Conservation (phyloP, 2,329 filamentous ascomycete species). For the Colletotrichum echinochloae region DNA sequence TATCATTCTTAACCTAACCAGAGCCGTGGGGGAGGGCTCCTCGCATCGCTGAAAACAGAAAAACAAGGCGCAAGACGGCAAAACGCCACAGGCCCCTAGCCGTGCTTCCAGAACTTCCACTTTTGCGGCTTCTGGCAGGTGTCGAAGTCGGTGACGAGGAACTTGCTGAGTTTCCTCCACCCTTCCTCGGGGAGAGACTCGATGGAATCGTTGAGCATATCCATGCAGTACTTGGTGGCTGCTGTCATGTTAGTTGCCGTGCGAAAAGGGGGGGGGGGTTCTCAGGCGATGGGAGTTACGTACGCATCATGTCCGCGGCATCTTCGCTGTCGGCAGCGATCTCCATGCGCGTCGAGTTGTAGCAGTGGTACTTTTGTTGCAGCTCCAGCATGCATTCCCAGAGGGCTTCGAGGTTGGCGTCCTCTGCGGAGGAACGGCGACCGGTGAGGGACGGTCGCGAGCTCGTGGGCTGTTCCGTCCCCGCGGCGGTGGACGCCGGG, state of each 20-base stretch:
- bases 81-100: not conserved
- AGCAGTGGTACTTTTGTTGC: slow-evolving; percentile 42
- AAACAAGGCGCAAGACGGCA: no score
- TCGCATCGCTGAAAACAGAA: slow-evolving; percentile 5
- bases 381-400: slow-evolving; percentile 42
- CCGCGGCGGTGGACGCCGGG: slow-evolving; percentile 3
- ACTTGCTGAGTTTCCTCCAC: slow-evolving; percentile 42
- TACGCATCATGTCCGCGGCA: slow-evolving; percentile 41
- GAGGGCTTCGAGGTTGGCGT: slow-evolving; percentile 35
- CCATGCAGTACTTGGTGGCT: slow-evolving; percentile 44
- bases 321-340: slow-evolving; percentile 40
- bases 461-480: slow-evolving; percentile 3
- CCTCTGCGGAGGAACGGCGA: slow-evolving; percentile 32
- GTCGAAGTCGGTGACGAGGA: slow-evolving; percentile 34
- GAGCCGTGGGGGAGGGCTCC: slow-evolving; percentile 6
- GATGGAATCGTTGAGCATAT: slow-evolving; percentile 44
- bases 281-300: not conserved
- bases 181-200: slow-evolving; percentile 44
- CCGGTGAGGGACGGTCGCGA: slow-evolving; percentile 27
- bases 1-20: slow-evolving; percentile 41
- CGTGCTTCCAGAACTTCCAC: slow-evolving; percentile 43
- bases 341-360: slow-evolving; percentile 42
- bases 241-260: slow-evolving; percentile 1
- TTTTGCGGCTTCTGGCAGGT: slow-evolving; percentile 36
- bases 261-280: no score